Evolutionary conservation across 73 alveolate species (phyloP), one percentile per base, ranked within the genome.

Genomic region (Loxodes magnus): DNA sequence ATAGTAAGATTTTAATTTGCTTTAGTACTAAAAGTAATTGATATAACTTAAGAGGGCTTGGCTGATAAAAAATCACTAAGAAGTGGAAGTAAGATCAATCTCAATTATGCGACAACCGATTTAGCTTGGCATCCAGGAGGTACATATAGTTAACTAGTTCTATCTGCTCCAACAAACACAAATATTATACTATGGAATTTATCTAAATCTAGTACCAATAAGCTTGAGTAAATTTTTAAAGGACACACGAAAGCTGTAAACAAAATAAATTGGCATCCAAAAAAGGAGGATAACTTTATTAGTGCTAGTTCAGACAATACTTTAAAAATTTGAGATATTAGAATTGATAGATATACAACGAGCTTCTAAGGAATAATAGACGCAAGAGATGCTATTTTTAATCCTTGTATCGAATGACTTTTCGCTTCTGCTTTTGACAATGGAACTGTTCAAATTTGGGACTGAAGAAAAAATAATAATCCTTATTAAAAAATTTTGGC

Each of bases 121-220:
- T 12, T 46, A 16, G 59, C 59, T 46, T 46, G 59, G 59, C 59
- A 46, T 46, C 59, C 59, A 10, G 27, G 21, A 1, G 50, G 27
- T 10, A 7, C 59, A 7, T 14, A 46, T 10, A 25, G 34, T 2
- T n/a, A n/a, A n/a, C n/a, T n/a, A n/a, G 10, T 46, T n/a, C 15
- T 46, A 10, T 46, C 59, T 10, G 59, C 59, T 10, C 43, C 59
- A 24, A 46, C n/a, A 24, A 46, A 46, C 2, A 25, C 59, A 24
- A 10, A 41, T 2, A 46, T 46, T 12, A 41, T 46, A 14, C 59
- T 46, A 7, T 46, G 59, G 59, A 46, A 46, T 24, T 25, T 46
- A 46, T n/a, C 7, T 9, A 46, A 46, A 16, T 21, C 59, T 12
- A 41, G 59, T 1, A 10, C 15, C 1, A 25, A 25, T 17, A 24